A percentile compares a stretch with the other conserved stretches of the same genome.
These are phyloP conservation scores for Platanthera guangdongensis DNA, from an alignment of 106 monocot genomes.

Conservation along the genomic window DNA sequence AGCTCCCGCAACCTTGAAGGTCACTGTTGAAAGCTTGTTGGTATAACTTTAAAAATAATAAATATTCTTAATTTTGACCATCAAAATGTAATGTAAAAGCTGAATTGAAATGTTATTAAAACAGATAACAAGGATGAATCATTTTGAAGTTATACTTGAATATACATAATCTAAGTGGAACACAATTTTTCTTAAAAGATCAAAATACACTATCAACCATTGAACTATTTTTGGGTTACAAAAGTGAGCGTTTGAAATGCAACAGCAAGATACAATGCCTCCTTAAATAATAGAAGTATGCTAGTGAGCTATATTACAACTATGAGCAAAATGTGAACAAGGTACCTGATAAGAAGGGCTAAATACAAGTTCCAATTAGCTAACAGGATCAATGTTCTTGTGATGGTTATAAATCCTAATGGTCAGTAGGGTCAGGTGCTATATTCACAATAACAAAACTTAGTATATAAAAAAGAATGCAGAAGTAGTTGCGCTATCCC, in stretches of 20 bases:
- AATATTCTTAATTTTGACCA: not conserved
- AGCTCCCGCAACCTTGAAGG: not conserved
- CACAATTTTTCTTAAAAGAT: not conserved
- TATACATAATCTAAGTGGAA: not conserved
- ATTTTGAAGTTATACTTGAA: not conserved
- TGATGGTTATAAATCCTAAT: not conserved
- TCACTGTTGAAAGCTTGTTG: not conserved
- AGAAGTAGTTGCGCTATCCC: not conserved
- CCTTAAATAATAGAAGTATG: not conserved
- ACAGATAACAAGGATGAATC: too few relatives aligned
- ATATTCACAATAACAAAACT: not conserved
- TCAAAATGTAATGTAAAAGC: too few relatives aligned
- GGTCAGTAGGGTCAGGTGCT: not conserved
- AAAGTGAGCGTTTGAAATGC: not conserved
- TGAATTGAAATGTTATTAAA: too few relatives aligned
- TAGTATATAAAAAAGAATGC: not conserved
- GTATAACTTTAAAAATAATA: not conserved
- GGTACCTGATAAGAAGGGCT: not conserved
- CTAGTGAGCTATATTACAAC: not conserved
- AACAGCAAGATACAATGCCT: not conserved
- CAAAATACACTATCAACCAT: not conserved
- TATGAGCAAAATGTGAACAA: not conserved
- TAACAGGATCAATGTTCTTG: not conserved
- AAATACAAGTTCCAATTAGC: not conserved
- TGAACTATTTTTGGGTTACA: not conserved